A percentile compares a stretch with the other conserved stretches of the same genome.
These are phyloP conservation scores for Hirschioporus abietinus DNA, from an alignment of 768 basidiomycete species.

Conservation along the genomic window DNA sequence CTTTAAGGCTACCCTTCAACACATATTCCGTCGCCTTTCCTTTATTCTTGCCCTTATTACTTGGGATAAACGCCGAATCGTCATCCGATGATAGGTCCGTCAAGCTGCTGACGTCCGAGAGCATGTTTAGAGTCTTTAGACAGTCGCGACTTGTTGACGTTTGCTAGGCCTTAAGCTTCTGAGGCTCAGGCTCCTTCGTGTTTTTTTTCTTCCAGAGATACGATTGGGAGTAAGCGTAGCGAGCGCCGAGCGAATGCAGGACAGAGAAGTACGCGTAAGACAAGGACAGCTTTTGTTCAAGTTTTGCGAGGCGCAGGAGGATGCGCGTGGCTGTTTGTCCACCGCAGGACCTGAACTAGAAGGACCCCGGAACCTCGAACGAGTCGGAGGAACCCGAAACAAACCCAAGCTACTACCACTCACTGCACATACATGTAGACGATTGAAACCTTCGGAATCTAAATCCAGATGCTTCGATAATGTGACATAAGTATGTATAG, in stretches of 20 bases:
- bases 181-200: neutral
- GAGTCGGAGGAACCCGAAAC: neutral
- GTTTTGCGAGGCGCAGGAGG: neutral
- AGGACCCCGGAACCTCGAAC: neutral
- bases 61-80: neutral
- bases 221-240: neutral
- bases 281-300: neutral
- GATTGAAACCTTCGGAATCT: too few species aligned
- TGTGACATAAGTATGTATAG: too few species aligned
- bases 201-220: neutral
- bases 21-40: neutral
- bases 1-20: slow-evolving; percentile 21
- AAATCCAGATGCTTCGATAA: too few species aligned
- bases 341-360: neutral
- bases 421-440: too few species aligned
- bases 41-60: neutral
- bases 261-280: neutral
- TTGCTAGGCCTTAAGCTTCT: neutral
- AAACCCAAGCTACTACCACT: too few species aligned
- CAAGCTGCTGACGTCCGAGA: neutral
- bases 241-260: neutral
- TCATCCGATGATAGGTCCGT: neutral
- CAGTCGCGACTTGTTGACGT: neutral
- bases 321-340: neutral
- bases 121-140: neutral